Base-by-base conservation (phyloP, 352 stramenopile species). In the Blastocystis sp. region DNA sequence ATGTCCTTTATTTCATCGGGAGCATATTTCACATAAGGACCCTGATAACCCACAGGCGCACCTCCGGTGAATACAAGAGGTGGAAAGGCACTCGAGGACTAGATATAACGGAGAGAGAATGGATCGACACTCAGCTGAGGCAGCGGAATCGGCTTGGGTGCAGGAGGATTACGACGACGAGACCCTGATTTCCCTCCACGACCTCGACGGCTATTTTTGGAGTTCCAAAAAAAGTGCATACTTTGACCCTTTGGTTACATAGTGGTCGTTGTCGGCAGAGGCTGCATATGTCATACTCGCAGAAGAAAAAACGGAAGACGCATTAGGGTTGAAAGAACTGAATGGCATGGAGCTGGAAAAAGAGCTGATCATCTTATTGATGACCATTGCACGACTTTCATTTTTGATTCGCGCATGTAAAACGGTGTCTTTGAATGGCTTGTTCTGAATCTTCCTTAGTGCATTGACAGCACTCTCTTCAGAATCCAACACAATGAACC, bases 341-440 rank as follows among this genome's bases (percentile, higher is more conserved):
- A 41, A 30, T 8, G 45, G 34, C 3, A 54, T 13, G 26, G 43
- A 43, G n/a, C 24, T 41, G 16, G 20, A 43, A 26, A 43, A 30
- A 26, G 66, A 47, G 18, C 34, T 45, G n/a, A 78, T 34, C 20
- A 56, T 56, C n/a, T 11, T 53, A 4, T 63, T 45, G 50, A 66
- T 24, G 41, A 39, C 18, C 45, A 63, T 20, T 30, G 39, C 20
- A 41, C 70, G 43, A 37, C 70, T 81, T 64, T 81, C 76, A 34
- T 76, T 88, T 56, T 88, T 88, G 59, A 88, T 73, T 18, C 76
- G 50, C 7, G 76, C 76, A 37, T 88, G 59, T 6, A 88, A 16
- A 16, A 41, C 26, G 20, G 20, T 55, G 26, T 78, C 54, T 39
- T 76, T 73, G 7, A 88, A 70, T 16, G 26, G 13, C 47, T 76